Evolutionary conservation across 768 basidiomycete species (phyloP).

Genomic region (Calocybe gangraenosa): DNA sequence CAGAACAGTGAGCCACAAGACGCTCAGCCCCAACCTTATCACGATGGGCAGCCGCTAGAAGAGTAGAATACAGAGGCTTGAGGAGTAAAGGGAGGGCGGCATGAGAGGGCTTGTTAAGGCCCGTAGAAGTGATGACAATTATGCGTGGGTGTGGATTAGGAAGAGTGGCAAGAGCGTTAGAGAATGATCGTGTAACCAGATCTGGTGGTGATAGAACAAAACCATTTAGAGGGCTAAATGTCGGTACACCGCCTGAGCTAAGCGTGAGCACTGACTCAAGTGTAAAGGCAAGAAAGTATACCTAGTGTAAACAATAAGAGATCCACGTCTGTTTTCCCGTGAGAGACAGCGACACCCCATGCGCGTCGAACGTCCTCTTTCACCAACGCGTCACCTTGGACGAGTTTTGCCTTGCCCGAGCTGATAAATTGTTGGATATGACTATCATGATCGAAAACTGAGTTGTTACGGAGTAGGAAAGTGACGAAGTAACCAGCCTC

Average conservation of each 20-base stretch:
- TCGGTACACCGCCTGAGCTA: conserved; percentile 39
- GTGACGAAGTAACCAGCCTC: conserved; percentile 59
- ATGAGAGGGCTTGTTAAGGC: conserved; percentile 44
- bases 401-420: conserved; percentile 45
- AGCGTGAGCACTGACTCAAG: background rate
- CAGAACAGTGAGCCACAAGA: conserved; percentile 41
- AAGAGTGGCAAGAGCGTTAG: conserved; percentile 54
- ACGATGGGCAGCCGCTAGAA: conserved; percentile 42
- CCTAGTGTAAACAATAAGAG: conserved; percentile 60
- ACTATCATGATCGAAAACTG: conserved; percentile 50
- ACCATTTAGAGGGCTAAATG: conserved; percentile 45
- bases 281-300: conserved; percentile 18
- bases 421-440: conserved; percentile 46
- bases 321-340: conserved; percentile 35
- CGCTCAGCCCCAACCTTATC: conserved; percentile 65
- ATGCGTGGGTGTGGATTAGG: conserved; percentile 42
- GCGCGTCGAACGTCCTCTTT: conserved; percentile 46
- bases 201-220: conserved; percentile 44
- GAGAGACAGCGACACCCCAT: conserved; percentile 42
- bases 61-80: conserved; percentile 43
- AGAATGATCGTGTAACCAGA: conserved; percentile 53
- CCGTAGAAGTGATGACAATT: conserved; percentile 49
- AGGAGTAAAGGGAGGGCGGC: conserved; percentile 41
- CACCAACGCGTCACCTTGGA: conserved; percentile 60
- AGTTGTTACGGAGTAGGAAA: conserved; percentile 53